Evolutionary conservation across 208 protist species (phyloP), one percentile per base, ranked within the genome.

Genomic region (Leishmania braziliensis): DNA sequence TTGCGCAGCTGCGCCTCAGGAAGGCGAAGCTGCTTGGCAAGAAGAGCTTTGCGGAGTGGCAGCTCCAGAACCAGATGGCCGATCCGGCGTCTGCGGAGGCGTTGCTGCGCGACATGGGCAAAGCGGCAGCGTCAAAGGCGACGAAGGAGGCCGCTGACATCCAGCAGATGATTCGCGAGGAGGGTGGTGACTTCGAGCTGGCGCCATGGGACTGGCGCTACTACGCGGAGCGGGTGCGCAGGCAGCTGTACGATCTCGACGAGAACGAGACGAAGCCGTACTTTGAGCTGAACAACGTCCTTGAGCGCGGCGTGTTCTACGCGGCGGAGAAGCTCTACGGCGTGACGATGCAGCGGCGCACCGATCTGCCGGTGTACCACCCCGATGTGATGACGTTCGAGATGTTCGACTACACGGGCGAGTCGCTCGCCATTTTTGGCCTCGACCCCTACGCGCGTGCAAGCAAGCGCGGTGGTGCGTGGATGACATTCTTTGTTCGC

Each of bases 291-390:
- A 60, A 80, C 54, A 88, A 46, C 60, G 90, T 92, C 68, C 83
- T 90, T 26, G 90, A 90, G 85, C 70, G 78, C 5, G 90, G 90
- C 46, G 90, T 85, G 16, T 92, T 92, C 81, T 90, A 86, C 81
- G 84, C 82, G 9, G 90, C 90, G 51, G 84, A 89, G 78, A 63
- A 88, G 80, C 86, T 92, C n/a, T 92, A 91, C 79, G 86, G 90
- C 23, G 75, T 93, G 56, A 84, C 79, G 46, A 73, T 93, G 69
- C 76, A 73, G 75, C 85, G 75, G 39, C 88, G 87, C 78, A 86
- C 78, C 5, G 88, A 93, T 58, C 56, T 89, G 46, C 86, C 88
- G n/a, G 84, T 87, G 51, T 89, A 92, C 80, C 74, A 93, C 81
- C 69, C 75, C 26, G 87, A 93, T 53, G 84, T 87, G 43, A 51